Evolutionary conservation across 176 grass and related monocot species (phyloP), one percentile per base, ranked within the genome.

Genomic region (Carex littledalei): DNA sequence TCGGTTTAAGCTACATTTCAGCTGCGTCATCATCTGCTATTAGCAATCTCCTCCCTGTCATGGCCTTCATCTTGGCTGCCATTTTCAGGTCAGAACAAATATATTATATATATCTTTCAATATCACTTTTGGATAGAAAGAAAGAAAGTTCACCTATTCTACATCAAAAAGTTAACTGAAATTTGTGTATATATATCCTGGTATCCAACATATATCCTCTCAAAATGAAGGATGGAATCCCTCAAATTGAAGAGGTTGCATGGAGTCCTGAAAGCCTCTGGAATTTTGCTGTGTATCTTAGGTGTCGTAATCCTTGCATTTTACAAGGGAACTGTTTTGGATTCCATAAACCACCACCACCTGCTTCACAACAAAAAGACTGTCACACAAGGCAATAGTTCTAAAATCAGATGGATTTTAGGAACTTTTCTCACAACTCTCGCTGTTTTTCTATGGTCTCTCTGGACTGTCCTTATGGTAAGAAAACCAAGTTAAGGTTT

Each of bases 381-480:
- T 20, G 37, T 12, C 11, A 54, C 17, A 24, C 39, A n/a, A n/a
- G n/a, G n/a, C 3, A 49, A 22, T 49, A 22, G 41, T 73, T 73
- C 69, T 20, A 73, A 73, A 22, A 45, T 49, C 41, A 73, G n/a
- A 73, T 94, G 90, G 92, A 83, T 90, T 49, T 16, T 86, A 17
- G 93, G 93, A 59, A 65, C 79, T 85, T 90, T 90, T 67, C 32
- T 90, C 12, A 75, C 63, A 14, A 63, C 63, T 43, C 20, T 88
- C 8, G 61, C 88, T 14, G 76, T 85, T 79, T 26, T 49, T 57
- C n/a, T 17, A 31, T 90, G 84, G 84, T 85, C 90, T 49, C 31
- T 92, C 21, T 94, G 92, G 92, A 84, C 84, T 47, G 86, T 92
- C 52, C 59, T 92, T 60, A 84, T 91, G 90, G 92, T 92, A 78